These are phyloP conservation scores for Phoma sp. DNA, from an alignment of 2,329 filamentous ascomycete species.

Conservation along the genomic window DNA sequence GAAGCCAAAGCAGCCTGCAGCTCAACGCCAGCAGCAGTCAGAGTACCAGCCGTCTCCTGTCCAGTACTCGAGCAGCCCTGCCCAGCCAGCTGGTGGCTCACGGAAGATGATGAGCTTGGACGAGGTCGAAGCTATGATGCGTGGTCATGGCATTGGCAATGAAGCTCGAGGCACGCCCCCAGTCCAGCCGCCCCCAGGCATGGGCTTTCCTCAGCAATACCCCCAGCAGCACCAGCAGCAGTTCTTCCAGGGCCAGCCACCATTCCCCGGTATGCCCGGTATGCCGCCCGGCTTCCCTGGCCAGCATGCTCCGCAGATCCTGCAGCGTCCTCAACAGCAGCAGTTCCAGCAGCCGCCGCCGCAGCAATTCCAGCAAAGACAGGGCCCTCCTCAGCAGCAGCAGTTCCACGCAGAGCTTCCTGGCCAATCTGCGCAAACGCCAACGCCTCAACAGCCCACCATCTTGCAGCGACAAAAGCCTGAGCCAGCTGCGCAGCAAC, in stretches of 20 bases:
- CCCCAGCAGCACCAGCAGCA: slow-evolving; percentile 26
- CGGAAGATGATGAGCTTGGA: slow-evolving; percentile 94
- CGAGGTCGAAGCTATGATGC: slow-evolving; percentile 94
- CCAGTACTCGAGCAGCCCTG: slow-evolving; percentile 25
- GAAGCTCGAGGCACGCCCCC: slow-evolving; percentile 32
- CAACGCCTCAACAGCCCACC: slow-evolving; percentile 40
- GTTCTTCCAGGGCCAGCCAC: slow-evolving; percentile 38
- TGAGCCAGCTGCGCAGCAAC: slow-evolving; percentile 32
- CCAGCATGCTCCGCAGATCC: slow-evolving; percentile 57
- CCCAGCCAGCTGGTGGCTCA: slow-evolving; percentile 33
- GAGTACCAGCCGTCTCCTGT: slow-evolving; percentile 22
- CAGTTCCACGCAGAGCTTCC: slow-evolving; percentile 55
- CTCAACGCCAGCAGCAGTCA: slow-evolving; percentile 38
- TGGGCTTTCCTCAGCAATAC: slow-evolving; percentile 25
- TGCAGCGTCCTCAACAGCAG: slow-evolving; percentile 56
- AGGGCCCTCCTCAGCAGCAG: slow-evolving; percentile 37
- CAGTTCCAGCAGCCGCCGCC: slow-evolving; percentile 48
- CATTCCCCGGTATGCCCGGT: slow-evolving; percentile 46
- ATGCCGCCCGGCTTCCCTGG: slow-evolving; percentile 44
- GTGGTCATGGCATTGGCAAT: slow-evolving; percentile 64
- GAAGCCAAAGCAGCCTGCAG: slow-evolving; percentile 63
- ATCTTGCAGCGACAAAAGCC: slow-evolving; percentile 46
- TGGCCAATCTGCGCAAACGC: slow-evolving; percentile 39
- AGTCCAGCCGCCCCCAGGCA: slow-evolving; percentile 30
- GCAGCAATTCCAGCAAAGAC: slow-evolving; percentile 41